phyloP scores from a whole-genome alignment of 2,329 filamentous ascomycete species.

The Magnaporthiopsis rhizophila region DNA sequence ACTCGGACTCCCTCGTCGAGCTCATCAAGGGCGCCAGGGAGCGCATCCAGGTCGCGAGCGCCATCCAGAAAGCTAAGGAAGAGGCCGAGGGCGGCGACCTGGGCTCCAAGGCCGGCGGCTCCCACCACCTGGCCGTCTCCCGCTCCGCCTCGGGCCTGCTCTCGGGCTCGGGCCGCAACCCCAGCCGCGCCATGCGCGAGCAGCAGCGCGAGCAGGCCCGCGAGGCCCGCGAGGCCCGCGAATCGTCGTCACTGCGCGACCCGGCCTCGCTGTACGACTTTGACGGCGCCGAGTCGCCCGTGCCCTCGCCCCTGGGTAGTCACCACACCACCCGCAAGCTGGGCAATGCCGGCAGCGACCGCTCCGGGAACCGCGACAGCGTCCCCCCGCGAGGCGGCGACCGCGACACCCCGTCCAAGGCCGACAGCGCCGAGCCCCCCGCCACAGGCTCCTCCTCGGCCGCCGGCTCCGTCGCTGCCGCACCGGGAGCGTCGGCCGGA shows the following conservation, averaged over 20 bases:
- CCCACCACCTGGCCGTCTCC: conserved; percentile 1
- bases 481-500: not conserved
- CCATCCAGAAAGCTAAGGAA: conserved; percentile 32
- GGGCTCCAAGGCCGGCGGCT: not conserved
- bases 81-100: conserved; percentile 14
- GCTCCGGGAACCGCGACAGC: conserved; percentile 24
- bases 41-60: conserved; percentile 29
- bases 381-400: conserved; percentile 29
- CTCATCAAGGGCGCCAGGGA: conserved; percentile 27
- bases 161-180: conserved; percentile 14
- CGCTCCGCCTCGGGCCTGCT: conserved; percentile 13
- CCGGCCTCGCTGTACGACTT: conserved; percentile 33
- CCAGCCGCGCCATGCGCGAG: conserved; percentile 14
- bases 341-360: conserved; percentile 22
- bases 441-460: conserved; percentile 8
- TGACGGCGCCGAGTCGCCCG: conserved; percentile 33
- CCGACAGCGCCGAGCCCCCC: conserved; percentile 46
- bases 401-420: conserved; percentile 46
- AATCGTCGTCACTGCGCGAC: conserved; percentile 2
- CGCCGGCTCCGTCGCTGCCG: conserved; percentile 4
- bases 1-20: conserved; percentile 26
- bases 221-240: conserved; percentile 21
- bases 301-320: conserved; percentile 29
- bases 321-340: conserved; percentile 25
- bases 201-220: conserved; percentile 26